Conservation (phyloP, 2,329 filamentous ascomycete genomes). For the Diaporthe vexans region DNA sequence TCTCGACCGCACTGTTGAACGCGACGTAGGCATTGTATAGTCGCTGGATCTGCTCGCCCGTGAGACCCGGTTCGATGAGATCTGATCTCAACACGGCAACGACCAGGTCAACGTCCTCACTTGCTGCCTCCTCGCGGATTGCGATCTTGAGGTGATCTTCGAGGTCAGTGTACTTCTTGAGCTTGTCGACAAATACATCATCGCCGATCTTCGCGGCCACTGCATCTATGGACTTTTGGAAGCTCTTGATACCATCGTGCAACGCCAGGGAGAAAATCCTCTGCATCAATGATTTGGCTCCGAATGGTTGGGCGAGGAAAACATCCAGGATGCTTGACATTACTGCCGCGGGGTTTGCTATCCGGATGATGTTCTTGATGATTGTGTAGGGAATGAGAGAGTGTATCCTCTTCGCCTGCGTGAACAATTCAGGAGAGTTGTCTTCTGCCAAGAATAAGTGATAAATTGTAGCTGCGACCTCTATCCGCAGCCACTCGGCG, state of each 20-base stretch:
- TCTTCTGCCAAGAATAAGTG: constrained; percentile 98
- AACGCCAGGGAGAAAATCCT: constrained; percentile 94
- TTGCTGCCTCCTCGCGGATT: constrained; percentile 80
- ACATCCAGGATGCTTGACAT: constrained; percentile 97
- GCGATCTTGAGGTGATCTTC: constrained; percentile 80
- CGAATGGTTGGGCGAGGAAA: constrained; percentile 95
- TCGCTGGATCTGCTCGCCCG: constrained; percentile 81
- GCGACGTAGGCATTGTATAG: constrained; percentile 96
- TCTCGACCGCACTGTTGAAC: constrained; percentile 95
- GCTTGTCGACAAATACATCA: constrained; percentile 81
- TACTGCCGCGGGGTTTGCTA: constrained; percentile 95
- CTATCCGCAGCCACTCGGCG: constrained; percentile 97
- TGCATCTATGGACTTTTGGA: constrained; percentile 88
- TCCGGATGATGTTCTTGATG: constrained; percentile 96
- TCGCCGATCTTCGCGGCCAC: constrained; percentile 86
- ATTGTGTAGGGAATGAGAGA: constrained; percentile 93
- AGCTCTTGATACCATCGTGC: constrained; percentile 87
- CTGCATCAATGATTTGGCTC: constrained; percentile 89
- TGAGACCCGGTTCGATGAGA: constrained; percentile 78
- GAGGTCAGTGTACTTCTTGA: constrained; percentile 83
- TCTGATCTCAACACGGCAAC: constrained; percentile 89
- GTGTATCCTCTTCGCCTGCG: constrained; percentile 93
- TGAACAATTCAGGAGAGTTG: constrained; percentile 96
- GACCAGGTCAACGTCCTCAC: constrained; percentile 85
- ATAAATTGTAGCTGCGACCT: constrained; percentile 96